Base-by-base conservation (phyloP, 1,284 basidiomycete genomes). In the Somion occarium region DNA sequence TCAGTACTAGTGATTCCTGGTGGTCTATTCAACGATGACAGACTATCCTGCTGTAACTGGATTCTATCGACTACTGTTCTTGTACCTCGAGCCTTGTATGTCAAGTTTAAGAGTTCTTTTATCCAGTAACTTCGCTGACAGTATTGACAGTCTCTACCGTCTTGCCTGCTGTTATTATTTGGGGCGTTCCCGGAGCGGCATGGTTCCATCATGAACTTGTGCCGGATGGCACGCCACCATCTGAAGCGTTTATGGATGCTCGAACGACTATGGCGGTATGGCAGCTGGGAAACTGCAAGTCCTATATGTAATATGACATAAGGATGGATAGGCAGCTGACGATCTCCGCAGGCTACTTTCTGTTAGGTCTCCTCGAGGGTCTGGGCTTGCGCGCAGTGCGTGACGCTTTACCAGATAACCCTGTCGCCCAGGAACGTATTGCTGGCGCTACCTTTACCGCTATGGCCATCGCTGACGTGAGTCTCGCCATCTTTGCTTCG, bases 171-270 rank as follows among this genome's bases (percentile, higher is more conserved):
- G 51, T 88, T 44, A 69, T 83, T 58, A 76, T 78, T 15, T 85
- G 81, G 76, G 59, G 78, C 46, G 78, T 70, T 55, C 83, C 83
- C 5, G 85, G 86, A 19, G 73, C 83, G 18, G 67, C 70, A 23
- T 88, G 87, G 86, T 89, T 88, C 59, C 79, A 84, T 62, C 73
- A 82, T 59, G 74, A 85, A 58, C 77, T 89, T 52, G 75, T 88
- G 48, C 86, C 86, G 1, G 71, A 70, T 11, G 51, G 60, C 4
- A 55, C 59, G 5, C 64, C 73, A 11, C 65, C 73, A 11, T 53
- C 68, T 37, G 23, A 57, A 3, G 57, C 53, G 12, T 53, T 67
- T 5, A 57, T 80, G 49, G 80, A 86, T 50, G 59, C 71, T 23
- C 72, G 82, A 18, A 77, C 81, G 2, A 69, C 69, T n/a, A 86